phyloP scores from a whole-genome alignment of 805 yeast species.

The Candida xiaguanensis region DNA sequence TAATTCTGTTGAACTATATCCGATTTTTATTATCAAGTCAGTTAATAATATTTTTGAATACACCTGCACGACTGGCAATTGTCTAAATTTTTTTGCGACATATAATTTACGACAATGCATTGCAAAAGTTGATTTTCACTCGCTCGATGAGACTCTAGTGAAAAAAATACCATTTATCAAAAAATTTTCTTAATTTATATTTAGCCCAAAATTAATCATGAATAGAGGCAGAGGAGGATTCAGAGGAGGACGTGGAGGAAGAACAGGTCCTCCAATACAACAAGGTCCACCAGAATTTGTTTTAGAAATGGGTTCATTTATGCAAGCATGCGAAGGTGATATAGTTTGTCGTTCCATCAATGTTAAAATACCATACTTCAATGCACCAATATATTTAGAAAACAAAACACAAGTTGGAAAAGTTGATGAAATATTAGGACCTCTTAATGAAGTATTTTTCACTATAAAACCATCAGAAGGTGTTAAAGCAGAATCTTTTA shows the following conservation, averaged over 20 bases:
- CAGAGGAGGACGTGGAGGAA: slow-evolving; percentile 64
- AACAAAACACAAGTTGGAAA: slow-evolving; percentile 96
- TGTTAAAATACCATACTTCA: slow-evolving; percentile 93
- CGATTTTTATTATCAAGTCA: background rate
- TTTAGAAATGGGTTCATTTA: slow-evolving; percentile 88
- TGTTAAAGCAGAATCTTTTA: slow-evolving; percentile 89
- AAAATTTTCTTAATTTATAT: slow-evolving; percentile 1
- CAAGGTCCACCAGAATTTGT: slow-evolving; percentile 95
- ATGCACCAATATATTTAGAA: slow-evolving; percentile 96
- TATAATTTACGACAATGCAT: background rate
- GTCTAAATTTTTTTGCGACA: background rate
- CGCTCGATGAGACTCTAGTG: slow-evolving; percentile 5
- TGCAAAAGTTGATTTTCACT: background rate
- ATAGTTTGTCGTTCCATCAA: slow-evolving; percentile 94
- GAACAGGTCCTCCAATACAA: slow-evolving; percentile 73
- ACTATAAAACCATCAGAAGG: slow-evolving; percentile 97
- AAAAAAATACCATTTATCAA: background rate
- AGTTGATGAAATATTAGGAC: slow-evolving; percentile 97
- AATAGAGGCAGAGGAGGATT: slow-evolving; percentile 72
- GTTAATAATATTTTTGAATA: background rate
- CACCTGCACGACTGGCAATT: background rate
- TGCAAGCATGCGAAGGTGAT: slow-evolving; percentile 95
- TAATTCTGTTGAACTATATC: background rate
- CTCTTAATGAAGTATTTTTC: slow-evolving; percentile 95
- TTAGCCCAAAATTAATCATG: slow-evolving; percentile 33